These are phyloP conservation scores for Rhizophagus prolifer DNA, from an alignment of 192 early-diverging fungal species.

Conservation along the genomic window DNA sequence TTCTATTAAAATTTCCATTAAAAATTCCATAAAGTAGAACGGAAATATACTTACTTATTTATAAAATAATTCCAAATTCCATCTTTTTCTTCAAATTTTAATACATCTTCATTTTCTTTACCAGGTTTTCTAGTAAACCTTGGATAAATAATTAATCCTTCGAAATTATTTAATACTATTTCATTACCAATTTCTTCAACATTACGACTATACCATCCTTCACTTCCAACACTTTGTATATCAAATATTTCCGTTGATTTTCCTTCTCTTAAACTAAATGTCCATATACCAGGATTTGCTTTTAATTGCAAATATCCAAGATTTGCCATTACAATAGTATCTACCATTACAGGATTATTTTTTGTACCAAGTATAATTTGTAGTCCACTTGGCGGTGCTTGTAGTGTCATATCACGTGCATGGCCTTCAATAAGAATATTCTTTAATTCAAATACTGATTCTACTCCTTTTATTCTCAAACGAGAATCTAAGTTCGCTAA, in stretches of 20 bases:
- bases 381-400: slow-evolving; percentile 83
- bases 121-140: slow-evolving; percentile 77
- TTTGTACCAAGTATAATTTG: slow-evolving; percentile 86
- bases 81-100: slow-evolving; percentile 42
- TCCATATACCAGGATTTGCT: slow-evolving; percentile 89
- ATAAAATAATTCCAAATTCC: slow-evolving; percentile 64
- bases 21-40: not conserved
- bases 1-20: not conserved
- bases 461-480: slow-evolving; percentile 48
- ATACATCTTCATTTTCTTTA: slow-evolving; percentile 73
- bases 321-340: slow-evolving; percentile 99
- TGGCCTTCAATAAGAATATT: slow-evolving; percentile 93
- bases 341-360: slow-evolving; percentile 60
- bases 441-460: slow-evolving; percentile 75
- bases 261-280: slow-evolving; percentile 75
- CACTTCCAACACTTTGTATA: slow-evolving; percentile 61
- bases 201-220: slow-evolving; percentile 45
- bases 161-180: slow-evolving; percentile 75
- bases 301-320: slow-evolving; percentile 96
- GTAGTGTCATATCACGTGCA: slow-evolving; percentile 64
- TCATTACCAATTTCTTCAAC: slow-evolving; percentile 48
- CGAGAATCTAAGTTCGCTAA: slow-evolving; percentile 51
- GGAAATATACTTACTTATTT: slow-evolving; percentile 45
- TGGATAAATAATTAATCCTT: slow-evolving; percentile 82
- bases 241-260: slow-evolving; percentile 78